Conservation (phyloP, 305 asterid species). For the Fraxinus greggii region DNA sequence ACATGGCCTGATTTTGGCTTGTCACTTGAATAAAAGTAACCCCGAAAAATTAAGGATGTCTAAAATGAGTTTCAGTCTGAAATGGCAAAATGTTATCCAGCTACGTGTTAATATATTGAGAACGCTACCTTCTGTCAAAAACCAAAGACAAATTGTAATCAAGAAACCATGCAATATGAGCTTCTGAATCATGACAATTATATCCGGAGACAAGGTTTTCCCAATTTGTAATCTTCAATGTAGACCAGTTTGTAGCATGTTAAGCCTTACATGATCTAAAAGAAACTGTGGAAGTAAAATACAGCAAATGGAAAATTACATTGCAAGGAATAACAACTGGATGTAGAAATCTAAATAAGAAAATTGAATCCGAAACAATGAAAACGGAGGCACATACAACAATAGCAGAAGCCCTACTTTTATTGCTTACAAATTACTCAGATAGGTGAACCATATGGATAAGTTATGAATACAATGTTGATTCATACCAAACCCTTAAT, state of each 20-base stretch:
- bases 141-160: conserved; percentile 1
- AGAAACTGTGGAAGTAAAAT: background rate
- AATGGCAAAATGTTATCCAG: conserved; percentile 27
- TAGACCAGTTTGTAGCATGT: background rate
- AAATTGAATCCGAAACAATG: background rate
- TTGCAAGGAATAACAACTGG: background rate
- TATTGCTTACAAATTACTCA: background rate
- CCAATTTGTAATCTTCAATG: background rate
- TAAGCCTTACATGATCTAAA: background rate
- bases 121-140: conserved; percentile 17
- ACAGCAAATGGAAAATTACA: background rate
- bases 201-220: background rate
- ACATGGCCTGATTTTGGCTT: conserved; percentile 34
- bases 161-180: background rate
- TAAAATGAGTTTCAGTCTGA: conserved; percentile 33
- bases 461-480: background rate
- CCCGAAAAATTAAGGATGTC: conserved; percentile 25
- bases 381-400: background rate
- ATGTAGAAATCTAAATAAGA: background rate
- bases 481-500: background rate
- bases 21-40: conserved; percentile 25
- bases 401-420: background rate
- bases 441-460: background rate
- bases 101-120: conserved; percentile 29
- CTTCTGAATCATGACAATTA: conserved; percentile 1